Conservation (phyloP, 192 early-diverging fungal genomes). For the Rhizophagus sp. region DNA sequence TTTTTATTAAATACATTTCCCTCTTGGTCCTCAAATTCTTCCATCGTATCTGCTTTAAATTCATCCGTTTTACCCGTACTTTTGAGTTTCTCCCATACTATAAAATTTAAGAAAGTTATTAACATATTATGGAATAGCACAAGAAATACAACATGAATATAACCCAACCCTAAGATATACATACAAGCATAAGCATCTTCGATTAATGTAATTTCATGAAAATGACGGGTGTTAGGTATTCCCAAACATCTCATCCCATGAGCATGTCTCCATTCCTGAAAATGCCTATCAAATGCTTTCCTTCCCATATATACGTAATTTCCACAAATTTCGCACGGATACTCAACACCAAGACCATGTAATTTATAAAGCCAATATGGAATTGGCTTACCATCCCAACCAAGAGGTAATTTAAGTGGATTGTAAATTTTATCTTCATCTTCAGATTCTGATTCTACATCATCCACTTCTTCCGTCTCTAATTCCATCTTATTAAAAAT, state of each 20-base stretch:
- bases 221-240: constrained; percentile 88
- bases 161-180: constrained; percentile 30
- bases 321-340: constrained; percentile 96
- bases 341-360: constrained; percentile 92
- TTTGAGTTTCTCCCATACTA: constrained; percentile 88
- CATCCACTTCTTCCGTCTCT: constrained; percentile 70
- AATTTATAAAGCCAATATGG: constrained; percentile 99
- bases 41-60: constrained; percentile 78
- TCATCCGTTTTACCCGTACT: constrained; percentile 60
- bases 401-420: constrained; percentile 91
- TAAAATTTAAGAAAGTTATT: constrained; percentile 4
- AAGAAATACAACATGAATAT: background rate
- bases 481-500: constrained; percentile 54
- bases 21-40: constrained; percentile 86
- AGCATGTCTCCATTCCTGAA: constrained; percentile 93
- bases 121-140: background rate
- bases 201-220: constrained; percentile 88
- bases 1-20: constrained; percentile 90
- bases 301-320: constrained; percentile 93
- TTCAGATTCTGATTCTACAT: constrained; percentile 63
- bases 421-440: constrained; percentile 95
- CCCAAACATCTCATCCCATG: constrained; percentile 92
- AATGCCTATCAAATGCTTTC: constrained; percentile 95
- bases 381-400: constrained; percentile 99
- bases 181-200: constrained; percentile 85